phyloP scores from a whole-genome alignment of 2,329 filamentous ascomycete genomes.

The Chaetomiaceae sp. region DNA sequence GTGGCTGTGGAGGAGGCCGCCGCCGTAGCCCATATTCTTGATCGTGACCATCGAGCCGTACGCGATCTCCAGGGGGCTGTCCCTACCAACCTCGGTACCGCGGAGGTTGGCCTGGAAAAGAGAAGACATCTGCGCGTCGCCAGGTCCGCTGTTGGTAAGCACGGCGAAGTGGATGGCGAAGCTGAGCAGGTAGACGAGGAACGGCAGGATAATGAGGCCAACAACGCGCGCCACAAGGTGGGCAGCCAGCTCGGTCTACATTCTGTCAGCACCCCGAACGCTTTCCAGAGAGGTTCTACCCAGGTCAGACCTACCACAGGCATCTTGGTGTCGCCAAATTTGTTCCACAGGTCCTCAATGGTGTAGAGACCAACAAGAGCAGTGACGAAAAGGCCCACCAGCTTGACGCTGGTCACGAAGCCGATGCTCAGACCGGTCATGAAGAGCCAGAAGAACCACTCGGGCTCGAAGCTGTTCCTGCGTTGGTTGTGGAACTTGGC shows the following conservation, averaged over 20 bases:
- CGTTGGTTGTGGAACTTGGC: conserved; percentile 90
- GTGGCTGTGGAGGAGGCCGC: conserved; percentile 87
- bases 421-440: conserved; percentile 93
- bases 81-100: conserved; percentile 88
- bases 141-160: conserved; percentile 86
- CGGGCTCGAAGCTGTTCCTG: conserved; percentile 74
- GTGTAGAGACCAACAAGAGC: conserved; percentile 94
- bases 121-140: conserved; percentile 99
- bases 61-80: conserved; percentile 89
- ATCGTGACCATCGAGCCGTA: conserved; percentile 83
- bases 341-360: conserved; percentile 93
- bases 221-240: conserved; percentile 76
- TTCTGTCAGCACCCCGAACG: conserved; percentile 6
- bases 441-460: conserved; percentile 94
- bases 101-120: conserved; percentile 95
- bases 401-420: conserved; percentile 97
- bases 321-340: conserved; percentile 93
- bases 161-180: conserved; percentile 94
- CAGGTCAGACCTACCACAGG: conserved; percentile 54
- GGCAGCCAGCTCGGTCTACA: conserved; percentile 52
- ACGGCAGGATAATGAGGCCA: conserved; percentile 80
- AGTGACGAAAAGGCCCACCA: conserved; percentile 93
- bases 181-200: conserved; percentile 89
- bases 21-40: conserved; percentile 99
- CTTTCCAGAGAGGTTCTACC: neutral